phyloP scores from a whole-genome alignment of 805 yeast species.

The Metschnikowia sp. region DNA sequence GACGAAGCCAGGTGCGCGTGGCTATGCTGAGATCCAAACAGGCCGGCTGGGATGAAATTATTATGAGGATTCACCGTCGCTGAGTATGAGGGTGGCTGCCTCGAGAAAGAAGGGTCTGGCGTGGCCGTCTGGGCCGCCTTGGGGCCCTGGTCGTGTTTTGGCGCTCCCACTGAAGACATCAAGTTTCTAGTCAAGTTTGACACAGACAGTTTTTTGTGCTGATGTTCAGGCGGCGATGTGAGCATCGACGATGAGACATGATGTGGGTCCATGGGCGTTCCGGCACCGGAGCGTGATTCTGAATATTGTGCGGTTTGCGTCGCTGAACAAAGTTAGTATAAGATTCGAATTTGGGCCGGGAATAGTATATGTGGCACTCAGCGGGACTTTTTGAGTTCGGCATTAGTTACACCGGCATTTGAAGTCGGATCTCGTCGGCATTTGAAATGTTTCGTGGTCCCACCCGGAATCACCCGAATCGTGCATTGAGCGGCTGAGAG shows the following conservation, averaged over 20 bases:
- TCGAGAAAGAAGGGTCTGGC: constrained; percentile 12
- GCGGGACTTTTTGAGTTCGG: too few species aligned
- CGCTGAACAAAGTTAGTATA: neutral
- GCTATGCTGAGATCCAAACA: constrained; percentile 11
- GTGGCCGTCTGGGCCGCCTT: constrained; percentile 6
- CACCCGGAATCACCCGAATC: too few species aligned
- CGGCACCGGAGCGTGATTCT: constrained; percentile 9
- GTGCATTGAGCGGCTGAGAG: too few species aligned
- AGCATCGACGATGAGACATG: constrained; percentile 1
- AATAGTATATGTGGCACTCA: too few species aligned
- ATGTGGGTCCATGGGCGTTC: constrained; percentile 7
- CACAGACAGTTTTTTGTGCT: constrained; percentile 16
- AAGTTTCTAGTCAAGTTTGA: constrained; percentile 36
- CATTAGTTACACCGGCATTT: too few species aligned
- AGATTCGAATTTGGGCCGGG: too few species aligned
- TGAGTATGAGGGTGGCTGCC: constrained; percentile 20
- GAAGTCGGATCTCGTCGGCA: too few species aligned
- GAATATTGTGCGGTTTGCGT: constrained; percentile 11
- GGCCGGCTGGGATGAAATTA: constrained; percentile 9
- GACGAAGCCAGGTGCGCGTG: constrained; percentile 10
- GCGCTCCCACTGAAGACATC: constrained; percentile 18
- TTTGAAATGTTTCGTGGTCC: too few species aligned
- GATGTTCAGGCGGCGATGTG: constrained; percentile 6
- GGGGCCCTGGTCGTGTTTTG: neutral
- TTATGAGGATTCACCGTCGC: constrained; percentile 14